A percentile compares a stretch with the other conserved stretches of the same genome.
These are phyloP conservation scores for Venturiaceae sp. DNA, from an alignment of 2,329 filamentous ascomycete species.

Conservation along the genomic window DNA sequence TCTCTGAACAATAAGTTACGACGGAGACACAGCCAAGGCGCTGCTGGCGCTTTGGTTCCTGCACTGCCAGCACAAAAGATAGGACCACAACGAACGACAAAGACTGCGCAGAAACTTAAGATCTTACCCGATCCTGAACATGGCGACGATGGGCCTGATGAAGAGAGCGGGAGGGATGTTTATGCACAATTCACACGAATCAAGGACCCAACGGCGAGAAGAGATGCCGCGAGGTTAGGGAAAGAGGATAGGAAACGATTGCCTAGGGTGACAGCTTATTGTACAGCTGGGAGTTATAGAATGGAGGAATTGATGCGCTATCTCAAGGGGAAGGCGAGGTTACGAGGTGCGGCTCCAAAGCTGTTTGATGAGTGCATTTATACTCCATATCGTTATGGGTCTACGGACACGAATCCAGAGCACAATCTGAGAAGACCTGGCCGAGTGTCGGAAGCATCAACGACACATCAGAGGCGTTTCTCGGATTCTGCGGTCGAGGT, in stretches of 20 bases:
- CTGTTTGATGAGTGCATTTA: slow-evolving; percentile 97
- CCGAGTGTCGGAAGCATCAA: not conserved
- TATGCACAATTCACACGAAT: slow-evolving; percentile 97
- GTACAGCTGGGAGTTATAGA: slow-evolving; percentile 84
- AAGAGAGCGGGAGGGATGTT: slow-evolving; percentile 88
- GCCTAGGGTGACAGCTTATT: slow-evolving; percentile 92
- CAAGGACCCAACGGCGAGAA: slow-evolving; percentile 86
- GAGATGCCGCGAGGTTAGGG: slow-evolving; percentile 84
- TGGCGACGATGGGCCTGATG: slow-evolving; percentile 65
- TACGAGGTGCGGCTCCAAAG: slow-evolving; percentile 74
- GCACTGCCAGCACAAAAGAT: slow-evolving; percentile 55
- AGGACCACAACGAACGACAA: slow-evolving; percentile 87
- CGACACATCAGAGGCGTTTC: slow-evolving; percentile 54
- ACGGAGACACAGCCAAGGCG: slow-evolving; percentile 73
- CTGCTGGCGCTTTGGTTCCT: slow-evolving; percentile 35
- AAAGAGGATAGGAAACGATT: slow-evolving; percentile 85
- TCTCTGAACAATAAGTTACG: slow-evolving; percentile 81
- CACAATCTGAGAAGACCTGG: slow-evolving; percentile 1
- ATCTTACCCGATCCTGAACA: slow-evolving; percentile 86
- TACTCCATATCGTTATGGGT: slow-evolving; percentile 75
- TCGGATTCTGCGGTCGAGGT: slow-evolving; percentile 63
- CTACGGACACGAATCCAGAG: not conserved
- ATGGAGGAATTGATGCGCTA: slow-evolving; percentile 85
- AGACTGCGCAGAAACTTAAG: slow-evolving; percentile 94
- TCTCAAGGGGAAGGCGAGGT: slow-evolving; percentile 72